Evolutionary conservation across 768 basidiomycete genomes (phyloP), one percentile per base, ranked within the genome.

Genomic region (Trametes punicea): DNA sequence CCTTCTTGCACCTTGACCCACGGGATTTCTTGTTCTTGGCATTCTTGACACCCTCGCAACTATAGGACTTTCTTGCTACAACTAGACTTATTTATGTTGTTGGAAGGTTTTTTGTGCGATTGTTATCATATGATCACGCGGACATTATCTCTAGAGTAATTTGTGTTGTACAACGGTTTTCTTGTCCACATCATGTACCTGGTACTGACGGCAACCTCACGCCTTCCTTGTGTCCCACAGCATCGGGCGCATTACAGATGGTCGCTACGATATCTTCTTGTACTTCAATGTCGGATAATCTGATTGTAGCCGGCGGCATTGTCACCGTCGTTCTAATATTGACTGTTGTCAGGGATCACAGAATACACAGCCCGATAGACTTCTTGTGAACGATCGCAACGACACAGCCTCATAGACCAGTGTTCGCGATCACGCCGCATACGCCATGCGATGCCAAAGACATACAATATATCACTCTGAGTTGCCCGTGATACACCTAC

Each of bases 391-490:
- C 36, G 36, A 38, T 38, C 36, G 7, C 31, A 15, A 18, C 36
- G 30, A 20, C 51, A 51, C 51, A 42, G 51, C 51, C 45, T n/a
- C 25, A 29, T 7, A 15, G 6, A 30, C n/a, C n/a, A n/a, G n/a
- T n/a, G n/a, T n/a, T n/a, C 20, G 36, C 13, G 36, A 38, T 38
- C 18, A 7, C 7, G 38, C 2, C 11, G 36, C 29, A 31, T 20
- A 25, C 51, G 20, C 40, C 40, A 42, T 33, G 40, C 51, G 40
- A 42, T 51, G 40, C 51, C 31, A 15, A n/a, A n/a, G n/a, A n/a
- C n/a, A n/a, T n/a, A n/a, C n/a, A n/a, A n/a, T n/a, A n/a, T n/a
- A n/a, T n/a, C n/a, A n/a, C n/a, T n/a, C n/a, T n/a, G n/a, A n/a
- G n/a, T n/a, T n/a, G n/a, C n/a, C n/a, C n/a, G n/a, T n/a, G n/a